Evolutionary conservation across 306 rosid species (phyloP).

Genomic region (Quercus dentata): DNA sequence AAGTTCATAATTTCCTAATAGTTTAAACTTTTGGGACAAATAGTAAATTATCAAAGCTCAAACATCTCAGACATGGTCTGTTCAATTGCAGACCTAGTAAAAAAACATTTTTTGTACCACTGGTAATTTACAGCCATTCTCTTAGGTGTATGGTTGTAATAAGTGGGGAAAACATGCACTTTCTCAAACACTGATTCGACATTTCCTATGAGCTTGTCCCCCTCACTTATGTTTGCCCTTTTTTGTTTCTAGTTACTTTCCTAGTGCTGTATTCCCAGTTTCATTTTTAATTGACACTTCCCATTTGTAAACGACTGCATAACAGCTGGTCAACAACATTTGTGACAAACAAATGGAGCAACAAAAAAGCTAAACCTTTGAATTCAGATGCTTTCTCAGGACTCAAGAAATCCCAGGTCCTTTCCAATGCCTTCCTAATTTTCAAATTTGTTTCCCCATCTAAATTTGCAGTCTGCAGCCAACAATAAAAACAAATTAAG

Average conservation of each 20-base stretch:
- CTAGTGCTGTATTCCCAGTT: not conserved
- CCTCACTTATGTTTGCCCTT: not conserved
- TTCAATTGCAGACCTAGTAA: too few species aligned
- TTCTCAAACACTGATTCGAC: not conserved
- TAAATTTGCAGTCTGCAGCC: conserved; percentile 83
- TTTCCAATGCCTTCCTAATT: conserved; percentile 84
- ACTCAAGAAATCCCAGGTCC: conserved; percentile 83
- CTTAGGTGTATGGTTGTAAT: not conserved
- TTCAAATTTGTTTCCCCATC: conserved; percentile 97
- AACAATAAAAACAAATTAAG: conserved; percentile 3
- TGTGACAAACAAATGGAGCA: conserved; percentile 9
- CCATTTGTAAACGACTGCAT: not conserved
- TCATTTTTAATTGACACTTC: not conserved
- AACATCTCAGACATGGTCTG: not conserved
- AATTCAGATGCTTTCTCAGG: conserved; percentile 86
- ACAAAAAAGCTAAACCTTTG: conserved; percentile 53
- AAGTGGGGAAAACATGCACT: not conserved
- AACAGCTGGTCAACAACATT: not conserved
- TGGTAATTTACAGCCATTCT: not conserved
- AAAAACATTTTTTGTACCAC: too few species aligned
- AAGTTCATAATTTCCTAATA: too few species aligned
- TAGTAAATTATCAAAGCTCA: not conserved
- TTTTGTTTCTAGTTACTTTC: not conserved
- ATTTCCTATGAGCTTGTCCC: not conserved
- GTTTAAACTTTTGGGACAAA: too few species aligned